Evolutionary conservation across 345 rosid species (phyloP), one percentile per base, ranked within the genome.

Genomic region (Carallia pectinifolia): DNA sequence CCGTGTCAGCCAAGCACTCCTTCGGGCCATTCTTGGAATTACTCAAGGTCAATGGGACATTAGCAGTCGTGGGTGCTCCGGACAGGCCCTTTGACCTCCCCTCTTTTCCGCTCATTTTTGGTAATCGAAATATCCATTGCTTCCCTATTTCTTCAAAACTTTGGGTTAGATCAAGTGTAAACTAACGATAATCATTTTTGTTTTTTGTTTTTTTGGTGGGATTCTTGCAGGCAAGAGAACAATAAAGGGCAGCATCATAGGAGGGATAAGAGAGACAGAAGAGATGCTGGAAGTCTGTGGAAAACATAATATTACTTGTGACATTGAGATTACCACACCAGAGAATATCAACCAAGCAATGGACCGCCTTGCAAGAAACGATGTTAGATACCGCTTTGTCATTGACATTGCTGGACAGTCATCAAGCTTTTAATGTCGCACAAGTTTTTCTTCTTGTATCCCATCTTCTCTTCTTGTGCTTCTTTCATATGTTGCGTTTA

Each of bases 311-410:
- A 81, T 88, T 18, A 80, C 82, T 0, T 83, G 86, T 58, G 87
- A 86, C 58, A 30, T 85, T 29, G 93, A 86, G 55, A 66, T 82
- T 40, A 63, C 85, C 7, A 70, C 67, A 48, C 84, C 85, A 0
- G 77, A 80, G 44, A 53, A 73, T 16, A 85, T 85, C 38, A 86
- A 88, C 29, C 65, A 80, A 17, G 85, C 89, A 38, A 31, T 83
- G 64, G 84, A 79, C 19, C 84, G 88, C 7, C 85, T 88, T 7
- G 83, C 83, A 4, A 79, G 55, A 72, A 86, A 85, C 30, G 89
- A 86, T 59, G 89, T 88, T 27, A 70, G 89, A 30, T 88, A 86
- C 48, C 90, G 93, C 10, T 88, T 88, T 61, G 86, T 88, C 18
- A 86, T 86, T 54, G 90, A 88, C 74, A 77, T 86, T 55, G 86